phyloP scores from a whole-genome alignment of 2,329 filamentous ascomycete genomes.

The Aspergillus sp. region DNA sequence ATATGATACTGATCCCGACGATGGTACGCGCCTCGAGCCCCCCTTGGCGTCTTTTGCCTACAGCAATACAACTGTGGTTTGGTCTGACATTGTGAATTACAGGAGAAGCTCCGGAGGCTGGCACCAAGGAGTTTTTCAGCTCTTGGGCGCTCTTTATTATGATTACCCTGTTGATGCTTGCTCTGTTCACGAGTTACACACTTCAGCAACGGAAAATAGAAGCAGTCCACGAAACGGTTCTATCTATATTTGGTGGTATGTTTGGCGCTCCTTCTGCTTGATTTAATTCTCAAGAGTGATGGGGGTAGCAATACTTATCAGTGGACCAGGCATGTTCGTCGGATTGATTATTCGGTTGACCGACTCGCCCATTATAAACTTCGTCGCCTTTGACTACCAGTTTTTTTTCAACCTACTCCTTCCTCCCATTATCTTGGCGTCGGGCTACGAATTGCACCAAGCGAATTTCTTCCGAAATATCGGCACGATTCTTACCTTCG shows the following conservation, averaged over 20 bases:
- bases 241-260: slow-evolving; percentile 93
- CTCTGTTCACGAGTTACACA: slow-evolving; percentile 95
- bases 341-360: slow-evolving; percentile 83
- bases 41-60: slow-evolving; percentile 7
- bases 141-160: slow-evolving; percentile 98
- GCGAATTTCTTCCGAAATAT: slow-evolving; percentile 99
- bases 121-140: slow-evolving; percentile 89
- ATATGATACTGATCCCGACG: slow-evolving; percentile 37
- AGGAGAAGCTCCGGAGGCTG: slow-evolving; percentile 69
- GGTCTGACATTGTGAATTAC: slow-evolving; percentile 21
- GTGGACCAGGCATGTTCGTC: slow-evolving; percentile 78
- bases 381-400: slow-evolving; percentile 96
- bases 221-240: slow-evolving; percentile 94
- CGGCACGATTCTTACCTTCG: slow-evolving; percentile 94
- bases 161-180: slow-evolving; percentile 88
- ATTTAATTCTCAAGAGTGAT: background rate
- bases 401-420: slow-evolving; percentile 99
- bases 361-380: slow-evolving; percentile 79
- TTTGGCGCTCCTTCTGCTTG: background rate
- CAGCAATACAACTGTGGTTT: background rate
- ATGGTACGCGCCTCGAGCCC: slow-evolving; percentile 32
- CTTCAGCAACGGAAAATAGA: slow-evolving; percentile 96
- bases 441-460: slow-evolving; percentile 95
- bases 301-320: slow-evolving; percentile 10
- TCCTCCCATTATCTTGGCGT: slow-evolving; percentile 96